Base-by-base conservation (phyloP, 192 early-diverging fungal genomes). In the Dispira simplex region DNA sequence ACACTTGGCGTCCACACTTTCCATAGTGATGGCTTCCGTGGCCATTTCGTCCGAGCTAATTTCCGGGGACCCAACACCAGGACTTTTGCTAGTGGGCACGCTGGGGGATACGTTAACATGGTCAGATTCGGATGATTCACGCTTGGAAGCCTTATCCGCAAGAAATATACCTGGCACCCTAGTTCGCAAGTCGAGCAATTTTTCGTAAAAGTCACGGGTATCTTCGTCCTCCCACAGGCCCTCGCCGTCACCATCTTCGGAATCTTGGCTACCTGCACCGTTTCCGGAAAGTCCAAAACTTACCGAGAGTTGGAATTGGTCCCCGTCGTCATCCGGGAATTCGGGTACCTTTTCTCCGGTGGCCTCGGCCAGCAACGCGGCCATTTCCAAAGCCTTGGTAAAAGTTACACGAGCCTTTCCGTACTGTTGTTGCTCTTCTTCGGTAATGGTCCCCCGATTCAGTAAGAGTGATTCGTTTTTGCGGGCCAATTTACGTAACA, bases 161-260 rank as follows among this genome's bases (percentile, higher is more conserved):
- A 99, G 77, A 64, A 99, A 81, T 16, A 92, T 77, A 18, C 80
- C 83, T 16, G 97, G 97, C 12, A 99, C 87, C 13, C 84, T 70
- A 11, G 83, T 76, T 60, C 79, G 73, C 43, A 99, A 74, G 67
- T 96, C 88, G 44, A 89, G 68, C 6, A 98, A 63, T 43, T 83
- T 76, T 66, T 96, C 91, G 67, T 98, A 99, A 70, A 99, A 96
- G 51, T 76, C 72, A 49, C 85, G 80, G 26, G 86, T 84, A 46
- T 98, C 95, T 26, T 98, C 92, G 67, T 97, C 92, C 67, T 97
- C 94, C 90, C 95, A 99, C 21, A 85, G 70, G 26, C 82, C 83
- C 69, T 65, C 66, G 58, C 51, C 65, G 21, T 73, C 68, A 16
- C 23, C 43, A 25, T 45, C 44, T 23, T 25, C 67, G n/a, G 52